These are phyloP conservation scores for Boletellus ananas DNA, from an alignment of 768 basidiomycete species.

Conservation along the genomic window DNA sequence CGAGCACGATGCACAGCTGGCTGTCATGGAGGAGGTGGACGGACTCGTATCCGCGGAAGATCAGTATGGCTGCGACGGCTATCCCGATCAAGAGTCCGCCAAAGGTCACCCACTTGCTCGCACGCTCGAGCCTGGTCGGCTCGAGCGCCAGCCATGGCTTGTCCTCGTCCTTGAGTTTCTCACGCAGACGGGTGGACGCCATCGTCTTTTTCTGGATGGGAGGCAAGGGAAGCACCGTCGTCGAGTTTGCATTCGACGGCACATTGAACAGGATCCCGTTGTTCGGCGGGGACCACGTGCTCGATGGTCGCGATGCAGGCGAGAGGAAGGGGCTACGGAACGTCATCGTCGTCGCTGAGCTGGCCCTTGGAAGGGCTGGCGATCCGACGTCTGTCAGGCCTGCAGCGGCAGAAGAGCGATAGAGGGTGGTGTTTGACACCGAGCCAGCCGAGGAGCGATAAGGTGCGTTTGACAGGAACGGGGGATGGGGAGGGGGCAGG, in stretches of 20 bases:
- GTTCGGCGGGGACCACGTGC: slow-evolving; percentile 56
- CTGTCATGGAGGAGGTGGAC: slow-evolving; percentile 35
- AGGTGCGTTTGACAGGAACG: slow-evolving; percentile 41
- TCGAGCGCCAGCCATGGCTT: slow-evolving; percentile 46
- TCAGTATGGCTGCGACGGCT: slow-evolving; percentile 38
- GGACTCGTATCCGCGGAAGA: slow-evolving; percentile 42
- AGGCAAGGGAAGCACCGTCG: slow-evolving; percentile 37
- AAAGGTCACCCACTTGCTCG: slow-evolving; percentile 50
- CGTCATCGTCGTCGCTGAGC: slow-evolving; percentile 38
- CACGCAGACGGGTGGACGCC: slow-evolving; percentile 47
- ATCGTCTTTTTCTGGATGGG: slow-evolving; percentile 35
- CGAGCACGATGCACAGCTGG: slow-evolving; percentile 43
- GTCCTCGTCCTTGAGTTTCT: slow-evolving; percentile 46
- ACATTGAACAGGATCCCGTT: slow-evolving; percentile 23
- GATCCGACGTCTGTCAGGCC: slow-evolving; percentile 10
- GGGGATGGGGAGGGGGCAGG: slow-evolving; percentile 43
- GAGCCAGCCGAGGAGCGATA: slow-evolving; percentile 35
- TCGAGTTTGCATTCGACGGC: slow-evolving; percentile 28
- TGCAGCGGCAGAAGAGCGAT: slow-evolving; percentile 29
- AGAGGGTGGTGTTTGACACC: slow-evolving; percentile 21
- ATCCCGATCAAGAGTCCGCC: slow-evolving; percentile 41
- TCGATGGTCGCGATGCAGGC: slow-evolving; percentile 61
- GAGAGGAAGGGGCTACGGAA: slow-evolving; percentile 71
- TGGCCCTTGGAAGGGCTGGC: slow-evolving; percentile 36
- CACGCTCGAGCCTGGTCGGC: slow-evolving; percentile 23